Conservation (phyloP, 2,329 filamentous ascomycete species). For the Scytalidium sp. region DNA sequence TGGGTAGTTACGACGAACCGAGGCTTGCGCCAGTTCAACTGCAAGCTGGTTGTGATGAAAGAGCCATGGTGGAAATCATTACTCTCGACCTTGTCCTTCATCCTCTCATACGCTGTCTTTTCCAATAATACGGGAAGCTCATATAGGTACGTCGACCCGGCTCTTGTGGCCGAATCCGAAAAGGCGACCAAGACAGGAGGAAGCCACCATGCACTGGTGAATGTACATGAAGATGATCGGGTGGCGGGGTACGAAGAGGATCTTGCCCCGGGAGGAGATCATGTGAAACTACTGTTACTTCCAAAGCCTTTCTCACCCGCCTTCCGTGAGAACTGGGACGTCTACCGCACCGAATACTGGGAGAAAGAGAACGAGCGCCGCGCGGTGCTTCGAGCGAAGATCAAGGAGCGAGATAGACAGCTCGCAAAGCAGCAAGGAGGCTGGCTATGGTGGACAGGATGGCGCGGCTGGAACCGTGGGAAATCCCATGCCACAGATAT, state of each 20-base stretch:
- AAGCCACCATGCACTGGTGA: constrained; percentile 33
- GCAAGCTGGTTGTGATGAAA: constrained; percentile 88
- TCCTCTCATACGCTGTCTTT: constrained; percentile 73
- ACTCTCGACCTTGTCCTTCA: constrained; percentile 68
- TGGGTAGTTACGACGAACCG: constrained; percentile 90
- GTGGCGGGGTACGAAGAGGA: constrained; percentile 79
- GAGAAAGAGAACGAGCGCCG: constrained; percentile 92
- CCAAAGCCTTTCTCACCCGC: constrained; percentile 94
- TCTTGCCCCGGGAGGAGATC: constrained; percentile 83
- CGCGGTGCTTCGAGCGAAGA: constrained; percentile 64
- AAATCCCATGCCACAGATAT: constrained; percentile 20
- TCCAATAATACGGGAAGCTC: constrained; percentile 65
- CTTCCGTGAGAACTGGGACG: constrained; percentile 96
- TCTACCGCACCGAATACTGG: constrained; percentile 94
- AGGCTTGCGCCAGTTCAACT: constrained; percentile 88
- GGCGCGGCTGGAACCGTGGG: constrained; percentile 48
- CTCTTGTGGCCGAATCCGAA: constrained; percentile 56
- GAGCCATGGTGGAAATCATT: constrained; percentile 79
- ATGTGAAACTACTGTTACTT: constrained; percentile 84
- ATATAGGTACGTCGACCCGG: constrained; percentile 74
- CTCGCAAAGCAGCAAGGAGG: constrained; percentile 66
- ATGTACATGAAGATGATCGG: constrained; percentile 55
- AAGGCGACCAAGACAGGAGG: constrained; percentile 49
- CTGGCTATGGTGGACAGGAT: constrained; percentile 86
- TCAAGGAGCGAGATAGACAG: constrained; percentile 66